Evolutionary conservation across 768 basidiomycete species (phyloP).

Genomic region (Hypholoma sublateritium): DNA sequence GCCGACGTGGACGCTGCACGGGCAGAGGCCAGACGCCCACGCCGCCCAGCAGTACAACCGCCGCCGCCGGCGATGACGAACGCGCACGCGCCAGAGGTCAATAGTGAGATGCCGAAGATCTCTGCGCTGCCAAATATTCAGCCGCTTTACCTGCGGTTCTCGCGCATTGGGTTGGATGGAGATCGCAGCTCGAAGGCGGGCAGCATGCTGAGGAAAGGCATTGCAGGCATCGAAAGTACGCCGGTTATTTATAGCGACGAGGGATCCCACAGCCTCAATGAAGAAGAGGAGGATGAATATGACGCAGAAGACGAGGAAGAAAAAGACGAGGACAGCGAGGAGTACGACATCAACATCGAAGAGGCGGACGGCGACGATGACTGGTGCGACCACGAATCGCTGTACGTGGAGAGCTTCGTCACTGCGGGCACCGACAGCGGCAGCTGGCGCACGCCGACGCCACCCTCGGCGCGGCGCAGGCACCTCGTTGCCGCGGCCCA

Average conservation of each 20-base stretch:
- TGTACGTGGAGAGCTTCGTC: constrained; percentile 58
- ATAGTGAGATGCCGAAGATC: constrained; percentile 13
- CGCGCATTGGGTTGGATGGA: constrained; percentile 40
- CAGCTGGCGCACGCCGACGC: constrained; percentile 4
- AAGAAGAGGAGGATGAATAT: constrained; percentile 30
- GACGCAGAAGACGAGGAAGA: constrained; percentile 11
- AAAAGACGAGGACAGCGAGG: constrained; percentile 16
- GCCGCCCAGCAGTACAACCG: constrained; percentile 15
- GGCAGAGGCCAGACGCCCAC: constrained; percentile 11
- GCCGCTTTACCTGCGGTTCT: constrained; percentile 57
- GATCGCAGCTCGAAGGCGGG: constrained; percentile 9
- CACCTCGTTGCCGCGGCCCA: not conserved
- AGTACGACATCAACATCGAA: constrained; percentile 19
- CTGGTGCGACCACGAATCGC: constrained; percentile 40
- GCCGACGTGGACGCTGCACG: constrained; percentile 22
- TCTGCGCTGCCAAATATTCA: constrained; percentile 49
- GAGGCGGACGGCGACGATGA: constrained; percentile 29
- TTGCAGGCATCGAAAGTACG: constrained; percentile 29
- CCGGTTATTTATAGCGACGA: constrained; percentile 42
- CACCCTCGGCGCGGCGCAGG: not conserved
- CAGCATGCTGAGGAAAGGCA: constrained; percentile 9
- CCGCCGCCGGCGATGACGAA: constrained; percentile 15
- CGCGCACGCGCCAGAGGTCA: constrained; percentile 2
- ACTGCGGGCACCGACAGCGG: constrained; percentile 42
- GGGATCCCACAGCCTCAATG: constrained; percentile 24